Conservation (phyloP, 495 filamentous ascomycete genomes). For the Aspergillus asperescens region DNA sequence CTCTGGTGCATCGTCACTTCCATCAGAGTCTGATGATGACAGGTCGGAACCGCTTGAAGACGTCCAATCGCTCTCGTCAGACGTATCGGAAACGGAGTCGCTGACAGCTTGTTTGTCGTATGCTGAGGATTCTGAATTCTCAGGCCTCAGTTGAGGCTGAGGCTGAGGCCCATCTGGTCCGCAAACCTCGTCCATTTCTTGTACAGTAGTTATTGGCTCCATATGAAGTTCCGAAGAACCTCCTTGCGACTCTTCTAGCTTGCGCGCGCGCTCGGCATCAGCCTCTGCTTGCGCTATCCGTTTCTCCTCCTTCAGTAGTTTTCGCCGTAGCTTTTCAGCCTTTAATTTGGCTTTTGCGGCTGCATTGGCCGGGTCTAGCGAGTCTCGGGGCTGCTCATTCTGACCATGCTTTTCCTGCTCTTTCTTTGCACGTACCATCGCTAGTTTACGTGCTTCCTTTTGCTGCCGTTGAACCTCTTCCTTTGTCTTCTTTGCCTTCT, state of each 20-base stretch:
- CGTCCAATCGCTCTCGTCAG: slow-evolving; percentile 32
- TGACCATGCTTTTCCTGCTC: slow-evolving; percentile 21
- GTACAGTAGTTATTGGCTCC: not conserved
- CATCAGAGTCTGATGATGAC: slow-evolving; percentile 30
- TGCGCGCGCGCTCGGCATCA: slow-evolving; percentile 39
- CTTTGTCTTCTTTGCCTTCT: slow-evolving; percentile 33
- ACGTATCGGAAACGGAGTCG: slow-evolving; percentile 15
- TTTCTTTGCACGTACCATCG: slow-evolving; percentile 26
- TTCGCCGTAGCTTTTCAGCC: slow-evolving; percentile 45
- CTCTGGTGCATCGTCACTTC: slow-evolving; percentile 39
- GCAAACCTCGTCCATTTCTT: not conserved
- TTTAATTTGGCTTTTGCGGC: slow-evolving; percentile 43
- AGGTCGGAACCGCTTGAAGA: slow-evolving; percentile 34
- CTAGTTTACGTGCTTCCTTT: slow-evolving; percentile 25
- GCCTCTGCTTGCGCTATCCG: slow-evolving; percentile 46
- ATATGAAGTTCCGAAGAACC: slow-evolving; percentile 2
- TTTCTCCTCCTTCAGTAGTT: slow-evolving; percentile 44
- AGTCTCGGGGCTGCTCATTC: slow-evolving; percentile 24
- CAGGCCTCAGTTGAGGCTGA: not conserved
- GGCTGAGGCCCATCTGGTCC: not conserved
- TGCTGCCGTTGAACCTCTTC: slow-evolving; percentile 28
- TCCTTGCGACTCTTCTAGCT: slow-evolving; percentile 28
- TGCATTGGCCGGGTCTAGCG: slow-evolving; percentile 30
- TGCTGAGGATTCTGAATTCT: not conserved
- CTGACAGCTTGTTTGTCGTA: slow-evolving; percentile 17